Conservation (phyloP, 2,329 filamentous ascomycete genomes). For the Colletotrichum eremochloae region DNA sequence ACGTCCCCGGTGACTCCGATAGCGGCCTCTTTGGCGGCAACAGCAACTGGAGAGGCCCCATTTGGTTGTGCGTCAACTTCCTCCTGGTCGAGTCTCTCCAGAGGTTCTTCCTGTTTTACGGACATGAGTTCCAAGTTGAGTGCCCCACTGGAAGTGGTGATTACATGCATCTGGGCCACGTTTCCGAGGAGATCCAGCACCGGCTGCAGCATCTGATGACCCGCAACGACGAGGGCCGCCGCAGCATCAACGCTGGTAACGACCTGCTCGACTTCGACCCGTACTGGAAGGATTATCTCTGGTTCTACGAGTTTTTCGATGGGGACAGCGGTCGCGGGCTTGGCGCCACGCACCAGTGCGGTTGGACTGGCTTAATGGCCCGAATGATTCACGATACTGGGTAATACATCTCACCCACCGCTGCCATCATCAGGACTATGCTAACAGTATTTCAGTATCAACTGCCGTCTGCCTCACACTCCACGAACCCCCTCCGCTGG, state of each 20-base stretch:
- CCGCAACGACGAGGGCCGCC: conserved; percentile 84
- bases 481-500: conserved; percentile 87
- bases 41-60: conserved; percentile 96
- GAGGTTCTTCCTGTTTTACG: conserved; percentile 96
- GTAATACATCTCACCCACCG: conserved; percentile 64
- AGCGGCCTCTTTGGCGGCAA: conserved; percentile 96
- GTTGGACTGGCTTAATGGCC: conserved; percentile 95
- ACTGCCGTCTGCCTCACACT: conserved; percentile 91
- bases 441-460: conserved; percentile 68
- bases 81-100: conserved; percentile 94
- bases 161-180: conserved; percentile 94
- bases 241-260: conserved; percentile 88
- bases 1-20: conserved; percentile 96
- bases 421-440: background rate
- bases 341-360: conserved; percentile 93
- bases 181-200: conserved; percentile 95
- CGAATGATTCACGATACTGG: conserved; percentile 98
- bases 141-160: conserved; percentile 95
- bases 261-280: conserved; percentile 91
- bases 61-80: conserved; percentile 98
- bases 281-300: conserved; percentile 92
- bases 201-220: conserved; percentile 92
- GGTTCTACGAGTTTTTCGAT: conserved; percentile 99
- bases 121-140: conserved; percentile 87
- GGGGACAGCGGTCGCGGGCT: conserved; percentile 90